Percentiles rank a stretch among this genome's conserved stretches.
Evolutionary conservation across 345 rosid species (phyloP).

Genomic region (Punica granatum): DNA sequence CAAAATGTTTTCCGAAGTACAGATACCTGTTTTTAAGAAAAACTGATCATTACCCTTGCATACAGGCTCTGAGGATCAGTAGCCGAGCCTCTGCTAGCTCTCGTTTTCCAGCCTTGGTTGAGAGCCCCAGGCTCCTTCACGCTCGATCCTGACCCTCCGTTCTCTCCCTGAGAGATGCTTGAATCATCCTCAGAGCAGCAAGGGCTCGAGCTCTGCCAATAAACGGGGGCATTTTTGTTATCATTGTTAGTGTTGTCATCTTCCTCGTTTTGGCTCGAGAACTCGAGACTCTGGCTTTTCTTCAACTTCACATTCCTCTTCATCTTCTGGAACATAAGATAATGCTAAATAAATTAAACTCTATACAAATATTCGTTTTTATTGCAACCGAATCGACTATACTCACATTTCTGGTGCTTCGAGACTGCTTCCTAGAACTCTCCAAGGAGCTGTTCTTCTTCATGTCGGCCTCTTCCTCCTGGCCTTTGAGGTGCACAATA

Average conservation of each 20-base stretch:
- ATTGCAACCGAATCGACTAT: neutral
- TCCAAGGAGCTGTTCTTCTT: slow-evolving; percentile 23
- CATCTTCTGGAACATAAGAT: slow-evolving; percentile 23
- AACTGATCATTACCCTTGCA: slow-evolving; percentile 46
- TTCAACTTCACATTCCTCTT: slow-evolving; percentile 36
- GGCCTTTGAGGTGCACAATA: slow-evolving; percentile 16
- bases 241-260: slow-evolving; percentile 23
- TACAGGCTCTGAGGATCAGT: slow-evolving; percentile 87
- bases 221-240: neutral
- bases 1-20: neutral
- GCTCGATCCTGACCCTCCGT: slow-evolving; percentile 24
- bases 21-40: neutral
- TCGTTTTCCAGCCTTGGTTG: slow-evolving; percentile 49
- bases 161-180: slow-evolving; percentile 32
- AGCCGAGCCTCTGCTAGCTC: slow-evolving; percentile 75
- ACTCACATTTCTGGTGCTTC: slow-evolving; percentile 41
- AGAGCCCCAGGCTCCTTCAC: slow-evolving; percentile 28
- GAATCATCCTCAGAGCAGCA: slow-evolving; percentile 56
- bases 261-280: slow-evolving; percentile 23
- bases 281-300: slow-evolving; percentile 26
- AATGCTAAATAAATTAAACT: neutral
- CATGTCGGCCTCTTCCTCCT: slow-evolving; percentile 23
- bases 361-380: neutral
- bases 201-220: slow-evolving; percentile 29
- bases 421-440: slow-evolving; percentile 44